Conservation (phyloP, 371 early-diverging fungal genomes). For the Neoconidiobolus thromboides region DNA sequence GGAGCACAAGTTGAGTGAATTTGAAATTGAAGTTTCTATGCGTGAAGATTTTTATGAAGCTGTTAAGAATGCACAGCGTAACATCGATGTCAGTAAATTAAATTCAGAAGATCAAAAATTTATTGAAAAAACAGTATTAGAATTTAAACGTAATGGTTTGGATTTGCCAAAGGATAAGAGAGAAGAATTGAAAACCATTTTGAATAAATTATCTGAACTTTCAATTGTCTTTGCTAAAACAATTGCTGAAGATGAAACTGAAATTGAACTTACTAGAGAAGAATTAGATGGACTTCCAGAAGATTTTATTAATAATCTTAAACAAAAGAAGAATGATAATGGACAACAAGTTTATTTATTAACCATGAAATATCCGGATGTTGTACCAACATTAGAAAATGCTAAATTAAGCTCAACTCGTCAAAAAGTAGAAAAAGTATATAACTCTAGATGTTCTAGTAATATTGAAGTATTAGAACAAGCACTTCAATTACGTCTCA, state of each 20-base stretch:
- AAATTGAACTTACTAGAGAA: constrained; percentile 20
- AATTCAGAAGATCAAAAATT: constrained; percentile 43
- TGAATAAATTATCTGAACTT: constrained; percentile 44
- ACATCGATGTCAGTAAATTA: constrained; percentile 24
- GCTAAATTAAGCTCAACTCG: constrained; percentile 42
- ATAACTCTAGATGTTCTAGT: constrained; percentile 33
- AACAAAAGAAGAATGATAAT: constrained; percentile 23
- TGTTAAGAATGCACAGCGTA: constrained; percentile 28
- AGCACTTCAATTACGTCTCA: constrained; percentile 9
- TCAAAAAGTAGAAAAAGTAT: constrained; percentile 22
- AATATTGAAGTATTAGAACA: constrained; percentile 31
- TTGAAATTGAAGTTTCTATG: constrained; percentile 54
- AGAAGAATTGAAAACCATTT: constrained; percentile 31
- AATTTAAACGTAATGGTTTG: constrained; percentile 48
- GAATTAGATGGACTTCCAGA: constrained; percentile 59
- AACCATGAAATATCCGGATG: constrained; percentile 56
- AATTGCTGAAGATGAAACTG: constrained; percentile 24
- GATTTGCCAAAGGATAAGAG: constrained; percentile 36
- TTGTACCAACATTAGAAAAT: constrained; percentile 20
- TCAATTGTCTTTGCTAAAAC: constrained; percentile 41
- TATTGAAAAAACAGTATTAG: constrained; percentile 33
- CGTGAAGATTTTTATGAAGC: constrained; percentile 50
- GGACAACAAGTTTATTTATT: constrained; percentile 21
- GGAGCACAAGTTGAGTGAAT: constrained; percentile 38
- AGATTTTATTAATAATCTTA: constrained; percentile 37